These are phyloP conservation scores for Arxiozyma bovina DNA, from an alignment of 1,139 yeast species.

Conservation along the genomic window DNA sequence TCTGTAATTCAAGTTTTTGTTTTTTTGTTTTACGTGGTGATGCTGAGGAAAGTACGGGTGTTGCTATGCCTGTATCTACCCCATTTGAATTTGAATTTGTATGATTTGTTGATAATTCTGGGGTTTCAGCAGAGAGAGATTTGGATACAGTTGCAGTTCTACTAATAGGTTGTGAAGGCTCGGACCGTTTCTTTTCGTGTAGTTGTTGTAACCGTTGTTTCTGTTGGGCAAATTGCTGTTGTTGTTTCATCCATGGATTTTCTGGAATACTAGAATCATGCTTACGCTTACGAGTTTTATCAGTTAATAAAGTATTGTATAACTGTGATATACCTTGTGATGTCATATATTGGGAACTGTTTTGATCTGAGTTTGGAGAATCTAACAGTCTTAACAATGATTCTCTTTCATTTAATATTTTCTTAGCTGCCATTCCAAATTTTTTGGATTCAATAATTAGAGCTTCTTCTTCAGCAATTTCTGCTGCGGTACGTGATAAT, in stretches of 20 bases:
- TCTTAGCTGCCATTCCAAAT: constrained; percentile 87
- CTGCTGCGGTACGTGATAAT: constrained; percentile 83
- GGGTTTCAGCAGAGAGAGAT: background rate
- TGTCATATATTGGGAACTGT: constrained; percentile 72
- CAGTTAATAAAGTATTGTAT: constrained; percentile 73
- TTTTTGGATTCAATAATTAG: constrained; percentile 86
- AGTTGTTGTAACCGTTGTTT: constrained; percentile 39
- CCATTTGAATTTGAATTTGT: background rate
- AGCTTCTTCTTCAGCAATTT: constrained; percentile 95
- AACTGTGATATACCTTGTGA: constrained; percentile 86
- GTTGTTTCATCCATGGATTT: constrained; percentile 36
- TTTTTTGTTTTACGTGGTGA: constrained; percentile 29
- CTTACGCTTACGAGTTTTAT: constrained; percentile 52
- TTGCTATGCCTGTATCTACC: background rate
- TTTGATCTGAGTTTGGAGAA: constrained; percentile 62
- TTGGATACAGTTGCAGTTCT: background rate
- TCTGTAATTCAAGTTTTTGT: constrained; percentile 28
- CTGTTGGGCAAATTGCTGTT: constrained; percentile 34
- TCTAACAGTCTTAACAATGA: constrained; percentile 71
- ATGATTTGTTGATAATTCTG: background rate
- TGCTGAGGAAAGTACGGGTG: background rate
- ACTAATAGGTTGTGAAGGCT: background rate
- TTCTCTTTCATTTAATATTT: constrained; percentile 76
- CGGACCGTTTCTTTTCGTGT: constrained; percentile 31
- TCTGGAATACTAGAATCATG: constrained; percentile 42